These are phyloP conservation scores for Ceratorhiza oryzae-sativae DNA, from an alignment of 1,284 basidiomycete genomes.

Conservation along the genomic window DNA sequence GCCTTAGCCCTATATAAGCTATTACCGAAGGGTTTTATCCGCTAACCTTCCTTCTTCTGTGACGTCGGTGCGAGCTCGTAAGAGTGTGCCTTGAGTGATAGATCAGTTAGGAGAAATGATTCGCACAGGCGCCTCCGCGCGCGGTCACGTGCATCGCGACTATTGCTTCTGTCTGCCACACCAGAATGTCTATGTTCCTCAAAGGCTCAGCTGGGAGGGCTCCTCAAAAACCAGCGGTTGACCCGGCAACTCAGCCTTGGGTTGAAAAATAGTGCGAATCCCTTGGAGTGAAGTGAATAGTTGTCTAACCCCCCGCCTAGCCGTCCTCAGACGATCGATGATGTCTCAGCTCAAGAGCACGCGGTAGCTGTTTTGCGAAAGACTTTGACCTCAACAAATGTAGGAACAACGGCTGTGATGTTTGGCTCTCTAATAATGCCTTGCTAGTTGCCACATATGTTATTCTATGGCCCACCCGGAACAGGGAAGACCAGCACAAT, in stretches of 20 bases:
- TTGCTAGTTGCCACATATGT: constrained; percentile 94
- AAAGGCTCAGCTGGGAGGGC: constrained; percentile 52
- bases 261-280: constrained; percentile 91
- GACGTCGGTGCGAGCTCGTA: background rate
- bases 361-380: constrained; percentile 92
- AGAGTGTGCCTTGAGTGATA: background rate
- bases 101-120: background rate
- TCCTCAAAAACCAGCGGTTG: constrained; percentile 55
- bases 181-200: constrained; percentile 62
- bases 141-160: constrained; percentile 22
- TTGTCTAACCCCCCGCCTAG: constrained; percentile 53
- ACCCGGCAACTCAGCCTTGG: constrained; percentile 86
- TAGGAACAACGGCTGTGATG: constrained; percentile 52
- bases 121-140: background rate
- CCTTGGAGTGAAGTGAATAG: background rate
- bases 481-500: constrained; percentile 99
- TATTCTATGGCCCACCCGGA: constrained; percentile 99
- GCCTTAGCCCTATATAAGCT: too few species aligned
- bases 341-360: constrained; percentile 96
- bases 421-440: background rate
- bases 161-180: constrained; percentile 4
- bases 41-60: too few species aligned
- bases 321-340: constrained; percentile 96
- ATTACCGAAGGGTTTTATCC: too few species aligned
- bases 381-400: constrained; percentile 91